Percentiles rank a stretch among this genome's conserved stretches.
These are phyloP conservation scores for Fusarium sp. DNA, from an alignment of 2,329 filamentous ascomycete genomes.

Conservation along the genomic window DNA sequence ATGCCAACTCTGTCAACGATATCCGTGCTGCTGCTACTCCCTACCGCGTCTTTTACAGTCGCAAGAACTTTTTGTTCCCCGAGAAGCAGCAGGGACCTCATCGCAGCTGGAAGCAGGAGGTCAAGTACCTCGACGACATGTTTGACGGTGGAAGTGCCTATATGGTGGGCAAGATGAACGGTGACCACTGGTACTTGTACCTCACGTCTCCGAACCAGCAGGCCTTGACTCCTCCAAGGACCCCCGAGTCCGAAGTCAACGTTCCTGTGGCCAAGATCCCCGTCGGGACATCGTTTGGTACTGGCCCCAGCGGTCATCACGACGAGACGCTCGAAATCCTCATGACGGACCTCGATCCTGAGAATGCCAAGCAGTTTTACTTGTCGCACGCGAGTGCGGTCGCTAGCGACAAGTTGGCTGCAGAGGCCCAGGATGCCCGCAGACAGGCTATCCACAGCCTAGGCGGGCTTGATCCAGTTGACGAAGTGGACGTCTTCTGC, in stretches of 20 bases:
- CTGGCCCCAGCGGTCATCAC: conserved; percentile 61
- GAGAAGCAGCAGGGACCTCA: conserved; percentile 95
- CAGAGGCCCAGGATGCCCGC: conserved; percentile 73
- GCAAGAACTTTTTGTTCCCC: conserved; percentile 98
- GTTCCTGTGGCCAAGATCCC: conserved; percentile 64
- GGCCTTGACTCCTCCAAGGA: conserved; percentile 83
- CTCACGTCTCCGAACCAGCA: conserved; percentile 87
- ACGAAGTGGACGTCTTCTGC: conserved; percentile 85
- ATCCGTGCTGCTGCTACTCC: conserved; percentile 84
- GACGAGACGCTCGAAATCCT: conserved; percentile 83
- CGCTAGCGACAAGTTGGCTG: conserved; percentile 82
- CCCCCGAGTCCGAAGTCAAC: conserved; percentile 67
- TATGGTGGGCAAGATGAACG: conserved; percentile 99
- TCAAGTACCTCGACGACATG: conserved; percentile 90
- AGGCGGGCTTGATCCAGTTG: conserved; percentile 64
- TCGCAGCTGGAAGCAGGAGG: conserved; percentile 97
- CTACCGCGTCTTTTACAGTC: conserved; percentile 97
- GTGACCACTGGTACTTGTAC: conserved; percentile 99
- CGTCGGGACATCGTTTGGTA: conserved; percentile 57
- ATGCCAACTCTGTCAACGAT: conserved; percentile 73
- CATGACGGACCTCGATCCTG: conserved; percentile 77
- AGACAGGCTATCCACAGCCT: conserved; percentile 69
- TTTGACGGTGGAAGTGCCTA: conserved; percentile 95
- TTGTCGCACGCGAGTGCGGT: conserved; percentile 83
- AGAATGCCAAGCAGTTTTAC: conserved; percentile 79